Conservation (phyloP, 768 basidiomycete species). For the Tulasnella sp. region DNA sequence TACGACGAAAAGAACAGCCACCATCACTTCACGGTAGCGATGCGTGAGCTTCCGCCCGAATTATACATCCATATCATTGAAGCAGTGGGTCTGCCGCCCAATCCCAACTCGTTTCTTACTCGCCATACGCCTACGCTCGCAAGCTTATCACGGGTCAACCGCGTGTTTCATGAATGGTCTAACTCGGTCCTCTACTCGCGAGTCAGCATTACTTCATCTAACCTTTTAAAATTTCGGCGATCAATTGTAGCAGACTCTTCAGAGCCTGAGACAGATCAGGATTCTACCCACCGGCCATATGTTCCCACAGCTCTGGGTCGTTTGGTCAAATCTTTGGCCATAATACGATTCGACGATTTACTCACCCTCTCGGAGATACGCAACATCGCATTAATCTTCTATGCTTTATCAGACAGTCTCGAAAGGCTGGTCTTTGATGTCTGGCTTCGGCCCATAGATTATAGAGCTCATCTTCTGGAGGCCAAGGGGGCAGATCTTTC, state of each 20-base stretch:
- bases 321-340: background rate
- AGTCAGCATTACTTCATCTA: background rate
- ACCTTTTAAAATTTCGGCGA: background rate
- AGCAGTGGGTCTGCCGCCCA: slow-evolving; percentile 4
- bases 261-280: background rate
- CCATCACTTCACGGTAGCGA: no score
- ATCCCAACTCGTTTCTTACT: background rate
- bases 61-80: background rate
- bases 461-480: slow-evolving; percentile 1
- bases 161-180: background rate
- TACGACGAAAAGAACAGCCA: no score
- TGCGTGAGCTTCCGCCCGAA: slow-evolving; percentile 8
- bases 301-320: background rate
- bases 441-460: background rate
- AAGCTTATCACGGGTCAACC: background rate
- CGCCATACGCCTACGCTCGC: background rate
- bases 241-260: background rate
- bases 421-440: background rate
- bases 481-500: background rate
- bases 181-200: slow-evolving; percentile 5
- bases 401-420: background rate
- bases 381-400: background rate
- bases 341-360: background rate
- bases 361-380: background rate
- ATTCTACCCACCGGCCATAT: background rate